These are phyloP conservation scores for Monosporascus sp. DNA, from an alignment of 2,329 filamentous ascomycete genomes.

Conservation along the genomic window DNA sequence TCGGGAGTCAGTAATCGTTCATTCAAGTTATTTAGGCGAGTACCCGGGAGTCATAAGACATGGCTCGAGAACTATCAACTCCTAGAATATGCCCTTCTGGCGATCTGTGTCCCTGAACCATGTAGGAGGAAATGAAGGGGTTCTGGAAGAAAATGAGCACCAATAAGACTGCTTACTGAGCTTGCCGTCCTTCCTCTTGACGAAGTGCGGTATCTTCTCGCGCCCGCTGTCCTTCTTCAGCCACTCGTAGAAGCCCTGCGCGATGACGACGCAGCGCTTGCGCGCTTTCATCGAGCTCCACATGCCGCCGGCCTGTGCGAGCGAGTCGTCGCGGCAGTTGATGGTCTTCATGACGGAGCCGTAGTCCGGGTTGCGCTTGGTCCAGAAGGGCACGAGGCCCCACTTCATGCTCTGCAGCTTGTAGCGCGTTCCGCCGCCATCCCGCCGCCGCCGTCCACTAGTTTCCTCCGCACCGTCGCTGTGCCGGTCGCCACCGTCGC, in stretches of 20 bases:
- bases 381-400: conserved; percentile 93
- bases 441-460: conserved; percentile 21
- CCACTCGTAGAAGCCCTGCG: conserved; percentile 97
- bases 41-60: no score
- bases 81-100: no score
- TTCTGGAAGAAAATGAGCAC: no score
- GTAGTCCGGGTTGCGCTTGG: conserved; percentile 76
- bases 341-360: conserved; percentile 79
- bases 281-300: conserved; percentile 88
- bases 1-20: no score
- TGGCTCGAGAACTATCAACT: no score
- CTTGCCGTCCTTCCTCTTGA: conserved; percentile 74
- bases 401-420: conserved; percentile 93
- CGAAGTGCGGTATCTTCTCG: conserved; percentile 80
- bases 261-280: conserved; percentile 83
- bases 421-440: conserved; percentile 46
- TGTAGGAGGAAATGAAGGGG: no score
- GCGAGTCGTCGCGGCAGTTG: conserved; percentile 88
- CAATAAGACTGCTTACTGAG: conserved; percentile 38
- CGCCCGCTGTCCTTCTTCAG: conserved; percentile 67
- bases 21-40: no score
- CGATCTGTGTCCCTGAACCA: no score
- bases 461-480: conserved; percentile 5
- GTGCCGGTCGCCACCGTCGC: conserved; percentile 8
- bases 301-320: conserved; percentile 72